Evolutionary conservation across 208 protist genomes (phyloP).

Genomic region (Crithidia bombi): DNA sequence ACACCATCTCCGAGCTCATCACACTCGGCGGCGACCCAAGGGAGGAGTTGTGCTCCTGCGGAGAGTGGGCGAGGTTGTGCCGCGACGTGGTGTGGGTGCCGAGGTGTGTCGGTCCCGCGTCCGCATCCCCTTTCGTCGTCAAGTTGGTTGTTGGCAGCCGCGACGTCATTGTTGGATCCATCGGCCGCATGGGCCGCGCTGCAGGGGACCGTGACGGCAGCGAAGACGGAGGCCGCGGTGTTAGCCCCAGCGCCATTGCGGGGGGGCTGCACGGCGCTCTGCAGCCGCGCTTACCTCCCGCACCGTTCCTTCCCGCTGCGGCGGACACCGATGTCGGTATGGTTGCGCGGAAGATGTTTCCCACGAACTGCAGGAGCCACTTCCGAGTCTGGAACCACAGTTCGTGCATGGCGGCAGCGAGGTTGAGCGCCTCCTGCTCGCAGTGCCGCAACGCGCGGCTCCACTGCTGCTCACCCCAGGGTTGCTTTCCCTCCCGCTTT

Average conservation of each 20-base stretch:
- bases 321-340: not conserved
- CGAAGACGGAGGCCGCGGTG: not conserved
- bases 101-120: not conserved
- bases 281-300: not conserved
- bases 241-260: too few relatives aligned
- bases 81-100: not conserved
- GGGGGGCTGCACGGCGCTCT: not conserved
- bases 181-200: not conserved
- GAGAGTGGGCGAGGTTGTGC: not conserved
- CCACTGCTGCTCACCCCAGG: not conserved
- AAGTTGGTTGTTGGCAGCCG: not conserved
- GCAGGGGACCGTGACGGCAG: not conserved
- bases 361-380: slow-evolving; percentile 12
- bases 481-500: not conserved
- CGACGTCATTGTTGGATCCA: not conserved
- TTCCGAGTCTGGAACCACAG: slow-evolving; percentile 9
- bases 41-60: not conserved
- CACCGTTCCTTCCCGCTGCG: not conserved
- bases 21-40: slow-evolving; percentile 2
- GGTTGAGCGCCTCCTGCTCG: slow-evolving; percentile 20
- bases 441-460: slow-evolving; percentile 18
- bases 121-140: not conserved
- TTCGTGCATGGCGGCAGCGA: slow-evolving; percentile 14
- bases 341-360: not conserved
- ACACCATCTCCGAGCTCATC: not conserved